Conservation (phyloP, 306 rosid genomes). For the Arachis stenosperma region DNA sequence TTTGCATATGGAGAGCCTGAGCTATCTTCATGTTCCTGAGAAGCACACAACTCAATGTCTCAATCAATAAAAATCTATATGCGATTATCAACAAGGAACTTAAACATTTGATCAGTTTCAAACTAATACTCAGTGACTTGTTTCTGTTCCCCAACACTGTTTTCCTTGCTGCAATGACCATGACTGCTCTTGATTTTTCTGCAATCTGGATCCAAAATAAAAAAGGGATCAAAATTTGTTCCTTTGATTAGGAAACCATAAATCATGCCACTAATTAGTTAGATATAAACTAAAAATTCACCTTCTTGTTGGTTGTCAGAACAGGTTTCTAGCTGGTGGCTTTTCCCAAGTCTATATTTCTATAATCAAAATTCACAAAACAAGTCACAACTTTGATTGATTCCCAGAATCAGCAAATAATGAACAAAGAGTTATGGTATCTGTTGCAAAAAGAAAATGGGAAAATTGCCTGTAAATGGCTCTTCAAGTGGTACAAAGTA, state of each 20-base stretch:
- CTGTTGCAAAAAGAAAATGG: slow-evolving; percentile 29
- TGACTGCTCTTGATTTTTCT: slow-evolving; percentile 59
- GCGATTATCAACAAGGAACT: slow-evolving; percentile 28
- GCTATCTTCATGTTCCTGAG: slow-evolving; percentile 68
- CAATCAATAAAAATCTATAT: slow-evolving; percentile 43
- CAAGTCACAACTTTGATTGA: slow-evolving; percentile 26
- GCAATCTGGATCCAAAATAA: slow-evolving; percentile 48
- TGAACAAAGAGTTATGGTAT: slow-evolving; percentile 25
- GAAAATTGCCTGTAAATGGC: slow-evolving; percentile 83
- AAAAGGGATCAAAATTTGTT: not conserved
- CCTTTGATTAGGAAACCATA: slow-evolving; percentile 28
- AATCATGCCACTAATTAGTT: slow-evolving; percentile 30
- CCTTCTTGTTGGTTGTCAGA: slow-evolving; percentile 70
- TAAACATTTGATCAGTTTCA: slow-evolving; percentile 41
- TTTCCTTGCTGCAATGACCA: slow-evolving; percentile 56
- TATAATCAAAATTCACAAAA: slow-evolving; percentile 43
- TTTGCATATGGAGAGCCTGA: slow-evolving; percentile 82
- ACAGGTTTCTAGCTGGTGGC: slow-evolving; percentile 62
- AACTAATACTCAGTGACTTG: slow-evolving; percentile 72
- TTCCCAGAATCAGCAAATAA: not conserved
- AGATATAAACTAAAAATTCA: slow-evolving; percentile 28
- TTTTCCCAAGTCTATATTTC: slow-evolving; percentile 92
- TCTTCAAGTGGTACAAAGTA: slow-evolving; percentile 93
- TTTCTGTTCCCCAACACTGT: slow-evolving; percentile 51
- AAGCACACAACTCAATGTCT: slow-evolving; percentile 42